These are phyloP conservation scores for Colletotrichum sp. DNA, from an alignment of 2,329 filamentous ascomycete species.

Conservation along the genomic window DNA sequence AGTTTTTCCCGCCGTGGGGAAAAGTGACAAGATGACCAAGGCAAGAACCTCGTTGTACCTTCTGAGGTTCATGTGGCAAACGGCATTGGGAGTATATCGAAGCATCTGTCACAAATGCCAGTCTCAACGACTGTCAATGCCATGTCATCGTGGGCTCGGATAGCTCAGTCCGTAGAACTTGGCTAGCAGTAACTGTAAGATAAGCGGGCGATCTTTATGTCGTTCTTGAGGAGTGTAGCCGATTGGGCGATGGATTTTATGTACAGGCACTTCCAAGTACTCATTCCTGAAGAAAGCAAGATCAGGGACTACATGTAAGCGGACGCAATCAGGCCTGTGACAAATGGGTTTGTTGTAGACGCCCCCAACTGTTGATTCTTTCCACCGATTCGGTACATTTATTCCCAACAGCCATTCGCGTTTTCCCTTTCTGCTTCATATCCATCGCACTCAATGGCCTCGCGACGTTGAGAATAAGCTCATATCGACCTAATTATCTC, in stretches of 20 bases:
- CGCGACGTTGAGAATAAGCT: not conserved
- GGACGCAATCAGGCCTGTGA: not conserved
- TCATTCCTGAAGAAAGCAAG: not conserved
- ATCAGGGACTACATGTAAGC: no score
- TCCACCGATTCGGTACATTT: not conserved
- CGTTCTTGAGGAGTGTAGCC: not conserved
- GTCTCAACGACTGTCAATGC: not conserved
- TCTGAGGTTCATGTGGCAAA: not conserved
- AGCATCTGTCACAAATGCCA: not conserved
- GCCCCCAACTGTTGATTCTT: not conserved
- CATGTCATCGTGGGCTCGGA: not conserved
- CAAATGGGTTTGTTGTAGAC: not conserved
- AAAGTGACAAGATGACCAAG: not conserved
- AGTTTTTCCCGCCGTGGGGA: not conserved
- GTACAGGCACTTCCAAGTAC: not conserved
- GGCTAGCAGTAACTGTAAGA: not conserved
- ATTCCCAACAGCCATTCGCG: rapidly evolving
- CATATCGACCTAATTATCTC: not conserved
- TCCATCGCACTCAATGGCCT: rapidly evolving
- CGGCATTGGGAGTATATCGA: not conserved
- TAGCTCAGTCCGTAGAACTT: not conserved
- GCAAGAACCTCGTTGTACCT: not conserved
- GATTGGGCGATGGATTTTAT: not conserved
- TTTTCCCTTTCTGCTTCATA: rapidly evolving
- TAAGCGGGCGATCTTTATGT: not conserved